A percentile compares a stretch with the other conserved stretches of the same genome.
These are phyloP conservation scores for Tricholomella constricta DNA, from an alignment of 768 basidiomycete genomes.

Conservation along the genomic window DNA sequence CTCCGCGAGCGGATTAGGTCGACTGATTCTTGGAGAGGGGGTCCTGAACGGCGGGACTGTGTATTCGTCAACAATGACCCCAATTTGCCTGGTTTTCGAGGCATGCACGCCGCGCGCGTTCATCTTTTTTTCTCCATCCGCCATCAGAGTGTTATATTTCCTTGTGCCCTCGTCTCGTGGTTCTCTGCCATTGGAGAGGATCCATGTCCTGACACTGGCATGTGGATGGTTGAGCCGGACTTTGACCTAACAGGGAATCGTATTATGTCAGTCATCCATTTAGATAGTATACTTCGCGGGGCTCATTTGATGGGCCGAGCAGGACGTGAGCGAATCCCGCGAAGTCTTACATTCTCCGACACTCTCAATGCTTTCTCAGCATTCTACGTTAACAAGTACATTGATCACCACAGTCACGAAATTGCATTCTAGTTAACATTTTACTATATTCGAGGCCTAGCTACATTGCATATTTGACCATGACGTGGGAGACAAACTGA, in stretches of 20 bases:
- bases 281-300: neutral
- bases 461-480: too few relatives aligned
- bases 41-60: constrained; percentile 28
- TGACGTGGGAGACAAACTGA: too few relatives aligned
- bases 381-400: constrained; percentile 33
- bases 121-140: constrained; percentile 28
- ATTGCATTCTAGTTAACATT: too few relatives aligned
- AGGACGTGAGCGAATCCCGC: too few relatives aligned
- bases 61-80: constrained; percentile 19
- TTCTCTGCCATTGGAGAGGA: constrained; percentile 3
- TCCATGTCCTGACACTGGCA: neutral
- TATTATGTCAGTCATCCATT: neutral
- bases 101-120: constrained; percentile 26
- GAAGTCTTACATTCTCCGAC: constrained; percentile 14
- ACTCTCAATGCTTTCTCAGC: constrained; percentile 29
- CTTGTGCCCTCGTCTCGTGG: constrained; percentile 36
- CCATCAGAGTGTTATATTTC: constrained; percentile 9
- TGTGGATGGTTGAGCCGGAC: neutral
- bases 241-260: neutral
- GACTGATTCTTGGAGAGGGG: constrained; percentile 27
- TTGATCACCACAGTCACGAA: constrained; percentile 33
- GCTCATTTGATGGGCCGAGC: neutral
- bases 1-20: constrained; percentile 26
- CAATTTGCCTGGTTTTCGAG: constrained; percentile 18
- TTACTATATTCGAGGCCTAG: too few relatives aligned